Conservation (phyloP, 2,329 filamentous ascomycete genomes). For the Xenoacremonium recifei region DNA sequence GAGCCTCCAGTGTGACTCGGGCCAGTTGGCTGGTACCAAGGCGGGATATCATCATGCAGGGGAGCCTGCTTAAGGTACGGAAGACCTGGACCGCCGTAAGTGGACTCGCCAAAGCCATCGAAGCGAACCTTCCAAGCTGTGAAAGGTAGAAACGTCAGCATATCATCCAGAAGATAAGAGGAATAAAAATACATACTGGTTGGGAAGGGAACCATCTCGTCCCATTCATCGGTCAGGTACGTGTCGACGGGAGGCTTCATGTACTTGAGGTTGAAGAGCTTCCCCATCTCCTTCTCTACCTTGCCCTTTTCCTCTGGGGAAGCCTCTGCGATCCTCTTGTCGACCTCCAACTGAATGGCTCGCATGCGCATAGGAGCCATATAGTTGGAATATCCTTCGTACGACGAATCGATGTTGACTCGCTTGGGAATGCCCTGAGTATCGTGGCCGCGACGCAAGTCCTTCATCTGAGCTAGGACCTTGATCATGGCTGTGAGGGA, state of each 20-base stretch:
- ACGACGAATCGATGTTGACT: slow-evolving; percentile 8
- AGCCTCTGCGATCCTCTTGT: neutral
- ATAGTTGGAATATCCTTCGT: slow-evolving; percentile 18
- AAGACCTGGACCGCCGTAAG: neutral
- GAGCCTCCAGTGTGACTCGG: neutral
- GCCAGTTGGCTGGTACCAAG: neutral
- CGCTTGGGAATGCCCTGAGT: slow-evolving; percentile 13
- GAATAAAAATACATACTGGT: slow-evolving; percentile 30
- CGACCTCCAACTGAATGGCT: slow-evolving; percentile 10
- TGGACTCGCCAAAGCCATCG: slow-evolving; percentile 23
- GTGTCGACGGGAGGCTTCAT: slow-evolving; percentile 13
- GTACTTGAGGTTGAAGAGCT: slow-evolving; percentile 5
- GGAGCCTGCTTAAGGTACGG: neutral
- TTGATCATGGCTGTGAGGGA: slow-evolving; percentile 14
- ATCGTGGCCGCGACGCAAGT: slow-evolving; percentile 14
- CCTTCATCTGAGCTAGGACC: slow-evolving; percentile 15
- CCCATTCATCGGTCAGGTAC: slow-evolving; percentile 18
- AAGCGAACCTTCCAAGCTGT: slow-evolving; percentile 36
- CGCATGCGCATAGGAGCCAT: slow-evolving; percentile 17
- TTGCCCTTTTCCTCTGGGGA: slow-evolving; percentile 2
- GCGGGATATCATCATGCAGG: neutral
- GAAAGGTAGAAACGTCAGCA: accelerated
- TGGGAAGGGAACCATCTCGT: slow-evolving; percentile 22
- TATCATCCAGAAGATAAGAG: neutral
- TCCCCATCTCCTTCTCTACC: slow-evolving; percentile 1